These are phyloP conservation scores for Xylaria telfairii DNA, from an alignment of 495 filamentous ascomycete genomes.

Conservation along the genomic window DNA sequence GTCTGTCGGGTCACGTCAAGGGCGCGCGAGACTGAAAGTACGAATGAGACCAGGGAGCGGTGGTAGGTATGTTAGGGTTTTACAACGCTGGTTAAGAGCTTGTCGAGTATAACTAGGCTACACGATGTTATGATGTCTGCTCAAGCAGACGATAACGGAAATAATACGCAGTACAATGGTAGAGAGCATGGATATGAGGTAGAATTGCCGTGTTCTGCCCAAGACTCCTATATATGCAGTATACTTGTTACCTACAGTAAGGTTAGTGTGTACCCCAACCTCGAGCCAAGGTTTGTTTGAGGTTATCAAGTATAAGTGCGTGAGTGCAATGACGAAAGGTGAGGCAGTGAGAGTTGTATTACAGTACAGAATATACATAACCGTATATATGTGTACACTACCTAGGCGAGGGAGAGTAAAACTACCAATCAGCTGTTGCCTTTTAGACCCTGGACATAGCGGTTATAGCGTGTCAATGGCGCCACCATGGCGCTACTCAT, in stretches of 20 bases:
- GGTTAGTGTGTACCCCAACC: not conserved
- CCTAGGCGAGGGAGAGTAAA: too few relatives aligned
- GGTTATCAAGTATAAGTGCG: not conserved
- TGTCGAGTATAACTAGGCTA: not conserved
- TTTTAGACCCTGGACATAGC: not conserved
- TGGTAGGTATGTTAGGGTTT: not conserved
- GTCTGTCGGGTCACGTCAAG: not conserved
- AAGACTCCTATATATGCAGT: too few relatives aligned
- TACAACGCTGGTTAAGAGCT: not conserved
- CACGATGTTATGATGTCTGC: not conserved
- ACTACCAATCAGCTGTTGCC: not conserved
- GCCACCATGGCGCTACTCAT: slow-evolving; percentile 4
- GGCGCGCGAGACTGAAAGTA: not conserved
- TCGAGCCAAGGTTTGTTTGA: not conserved
- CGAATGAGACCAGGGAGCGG: not conserved
- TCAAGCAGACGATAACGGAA: not conserved
- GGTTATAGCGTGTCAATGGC: not conserved
- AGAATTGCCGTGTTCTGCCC: not conserved
- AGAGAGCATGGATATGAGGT: not conserved
- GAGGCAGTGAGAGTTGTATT: not conserved
- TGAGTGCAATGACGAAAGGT: not conserved
- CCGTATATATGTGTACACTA: too few relatives aligned
- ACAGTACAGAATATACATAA: too few relatives aligned
- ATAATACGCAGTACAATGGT: slow-evolving; percentile 2
- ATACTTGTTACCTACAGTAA: too few relatives aligned